Conservation (phyloP, 2,329 filamentous ascomycete genomes). For the Triangularia verruculosa region DNA sequence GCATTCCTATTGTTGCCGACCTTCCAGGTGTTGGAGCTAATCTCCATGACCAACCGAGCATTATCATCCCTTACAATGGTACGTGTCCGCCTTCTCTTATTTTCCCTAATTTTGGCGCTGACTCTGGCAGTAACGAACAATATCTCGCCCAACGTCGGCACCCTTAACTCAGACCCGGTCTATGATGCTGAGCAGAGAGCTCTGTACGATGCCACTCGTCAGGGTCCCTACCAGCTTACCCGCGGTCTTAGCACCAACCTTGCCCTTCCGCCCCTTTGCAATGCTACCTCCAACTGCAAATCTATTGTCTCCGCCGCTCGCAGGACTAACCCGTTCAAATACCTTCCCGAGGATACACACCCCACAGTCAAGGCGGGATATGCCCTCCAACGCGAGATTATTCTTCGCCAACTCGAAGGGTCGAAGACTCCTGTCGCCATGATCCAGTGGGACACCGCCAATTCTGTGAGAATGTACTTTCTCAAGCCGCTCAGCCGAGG, state of each 20-base stretch:
- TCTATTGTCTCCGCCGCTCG: conserved; percentile 27
- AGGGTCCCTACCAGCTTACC: conserved; percentile 32
- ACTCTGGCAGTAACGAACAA: conserved; percentile 26
- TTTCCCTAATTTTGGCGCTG: background rate
- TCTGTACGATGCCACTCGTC: conserved; percentile 31
- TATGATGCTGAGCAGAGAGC: conserved; percentile 33
- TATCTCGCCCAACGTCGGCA: conserved; percentile 30
- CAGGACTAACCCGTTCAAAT: conserved; percentile 31
- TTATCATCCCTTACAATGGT: conserved; percentile 22
- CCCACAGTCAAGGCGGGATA: conserved; percentile 38
- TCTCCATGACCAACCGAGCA: conserved; percentile 40
- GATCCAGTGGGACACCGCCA: conserved; percentile 32
- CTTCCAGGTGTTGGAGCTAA: conserved; percentile 49
- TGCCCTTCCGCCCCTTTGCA: conserved; percentile 32
- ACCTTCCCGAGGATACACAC: conserved; percentile 34
- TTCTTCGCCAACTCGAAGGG: conserved; percentile 32
- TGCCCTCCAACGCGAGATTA: conserved; percentile 33
- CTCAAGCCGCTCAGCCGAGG: conserved; percentile 41
- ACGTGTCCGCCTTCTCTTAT: background rate
- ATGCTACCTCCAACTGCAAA: conserved; percentile 31
- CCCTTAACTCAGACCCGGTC: conserved; percentile 32
- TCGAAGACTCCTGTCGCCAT: conserved; percentile 28
- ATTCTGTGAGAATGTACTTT: conserved; percentile 31
- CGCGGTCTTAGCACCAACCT: conserved; percentile 31
- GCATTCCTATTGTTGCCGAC: conserved; percentile 42